Conservation (phyloP, 176 grass and related monocot genomes). For the Zea luxurians region DNA sequence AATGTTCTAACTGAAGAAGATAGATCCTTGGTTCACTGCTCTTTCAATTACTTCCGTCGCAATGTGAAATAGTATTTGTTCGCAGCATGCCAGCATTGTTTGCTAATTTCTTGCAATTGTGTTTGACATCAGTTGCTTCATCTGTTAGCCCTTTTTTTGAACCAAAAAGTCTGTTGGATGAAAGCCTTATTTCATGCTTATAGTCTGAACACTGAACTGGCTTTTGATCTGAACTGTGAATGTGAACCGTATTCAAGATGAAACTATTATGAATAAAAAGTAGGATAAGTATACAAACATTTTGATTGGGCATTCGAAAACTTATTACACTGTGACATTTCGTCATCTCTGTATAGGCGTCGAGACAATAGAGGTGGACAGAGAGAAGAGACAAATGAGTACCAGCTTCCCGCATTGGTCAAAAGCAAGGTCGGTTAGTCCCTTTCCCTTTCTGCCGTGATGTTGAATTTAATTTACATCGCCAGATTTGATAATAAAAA, state of each 20-base stretch:
- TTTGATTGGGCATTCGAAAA: too few relatives aligned
- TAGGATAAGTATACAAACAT: too few relatives aligned
- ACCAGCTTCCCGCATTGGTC: constrained; percentile 61
- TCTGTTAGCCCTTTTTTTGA: not conserved
- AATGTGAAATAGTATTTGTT: not conserved
- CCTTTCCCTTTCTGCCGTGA: not conserved
- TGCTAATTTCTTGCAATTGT: not conserved
- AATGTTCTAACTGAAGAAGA: not conserved
- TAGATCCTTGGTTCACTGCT: not conserved
- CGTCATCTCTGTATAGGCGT: too few relatives aligned
- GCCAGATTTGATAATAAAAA: not conserved
- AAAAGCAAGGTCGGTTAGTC: constrained; percentile 51
- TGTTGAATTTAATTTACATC: not conserved
- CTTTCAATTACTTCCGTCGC: not conserved
- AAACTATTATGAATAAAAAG: too few relatives aligned
- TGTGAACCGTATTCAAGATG: too few relatives aligned
- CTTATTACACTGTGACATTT: too few relatives aligned
- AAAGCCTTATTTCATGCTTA: too few relatives aligned
- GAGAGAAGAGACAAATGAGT: too few relatives aligned
- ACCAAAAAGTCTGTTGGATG: too few relatives aligned
- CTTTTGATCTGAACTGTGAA: too few relatives aligned
- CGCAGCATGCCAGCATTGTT: not conserved
- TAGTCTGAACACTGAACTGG: too few relatives aligned
- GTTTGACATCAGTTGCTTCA: not conserved
- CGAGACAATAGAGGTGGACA: too few relatives aligned